Percentiles rank a stretch among this genome's conserved stretches.
phyloP scores from a whole-genome alignment of 1,284 basidiomycete species.

The Taiwanofungus camphoratus region DNA sequence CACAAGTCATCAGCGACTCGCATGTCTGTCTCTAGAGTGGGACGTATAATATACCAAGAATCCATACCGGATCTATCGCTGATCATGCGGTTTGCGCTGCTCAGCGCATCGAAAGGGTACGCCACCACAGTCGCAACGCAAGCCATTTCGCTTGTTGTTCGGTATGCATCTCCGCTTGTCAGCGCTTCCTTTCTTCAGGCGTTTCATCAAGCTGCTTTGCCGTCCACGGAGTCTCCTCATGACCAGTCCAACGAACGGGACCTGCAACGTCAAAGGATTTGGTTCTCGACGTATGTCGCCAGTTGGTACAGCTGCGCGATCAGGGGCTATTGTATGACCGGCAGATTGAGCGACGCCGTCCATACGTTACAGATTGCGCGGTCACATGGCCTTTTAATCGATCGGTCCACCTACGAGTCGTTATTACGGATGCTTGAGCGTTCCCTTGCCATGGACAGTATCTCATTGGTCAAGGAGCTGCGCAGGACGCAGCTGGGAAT shows the following conservation, averaged over 20 bases:
- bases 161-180: slow-evolving; percentile 15
- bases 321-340: slow-evolving; percentile 11
- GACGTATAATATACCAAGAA: slow-evolving; percentile 9
- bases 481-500: neutral
- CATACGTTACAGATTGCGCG: slow-evolving; percentile 16
- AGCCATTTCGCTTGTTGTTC: slow-evolving; percentile 17
- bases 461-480: slow-evolving; percentile 5
- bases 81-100: slow-evolving; percentile 21
- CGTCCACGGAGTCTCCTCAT: neutral
- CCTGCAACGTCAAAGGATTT: neutral
- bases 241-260: neutral
- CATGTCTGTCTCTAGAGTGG: slow-evolving; percentile 3
- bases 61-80: slow-evolving; percentile 19
- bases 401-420: slow-evolving; percentile 8
- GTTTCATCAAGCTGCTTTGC: slow-evolving; percentile 11
- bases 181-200: slow-evolving; percentile 19
- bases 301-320: slow-evolving; percentile 18
- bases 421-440: slow-evolving; percentile 12
- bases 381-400: slow-evolving; percentile 10
- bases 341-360: slow-evolving; percentile 15
- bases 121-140: slow-evolving; percentile 7
- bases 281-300: neutral
- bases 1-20: neutral
- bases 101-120: slow-evolving; percentile 26
- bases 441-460: neutral